Evolutionary conservation across 345 rosid species (phyloP).

Genomic region (Syzygium aqueum): DNA sequence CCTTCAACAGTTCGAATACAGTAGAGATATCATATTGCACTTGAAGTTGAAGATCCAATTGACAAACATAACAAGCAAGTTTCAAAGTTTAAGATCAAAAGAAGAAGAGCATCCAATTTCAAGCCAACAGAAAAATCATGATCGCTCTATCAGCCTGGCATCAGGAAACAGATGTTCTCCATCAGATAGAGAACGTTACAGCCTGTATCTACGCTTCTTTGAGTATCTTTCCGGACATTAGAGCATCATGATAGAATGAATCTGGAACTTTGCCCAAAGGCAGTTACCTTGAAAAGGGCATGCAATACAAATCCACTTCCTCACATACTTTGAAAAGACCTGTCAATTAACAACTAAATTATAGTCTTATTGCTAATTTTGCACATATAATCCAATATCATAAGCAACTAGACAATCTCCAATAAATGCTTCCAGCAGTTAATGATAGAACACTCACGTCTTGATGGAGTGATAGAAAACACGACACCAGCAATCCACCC

Average conservation of each 20-base stretch:
- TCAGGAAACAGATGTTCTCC: background rate
- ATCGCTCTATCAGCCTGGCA: background rate
- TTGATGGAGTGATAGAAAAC: slow-evolving; percentile 61
- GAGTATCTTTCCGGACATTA: background rate
- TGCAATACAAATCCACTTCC: slow-evolving; percentile 83
- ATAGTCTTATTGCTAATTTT: background rate
- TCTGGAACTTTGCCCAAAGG: background rate
- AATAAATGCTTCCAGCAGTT: background rate
- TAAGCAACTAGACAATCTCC: background rate
- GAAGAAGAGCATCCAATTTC: background rate
- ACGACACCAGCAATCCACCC: slow-evolving; percentile 74
- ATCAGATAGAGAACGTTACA: background rate
- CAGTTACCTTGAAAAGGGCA: slow-evolving; percentile 84
- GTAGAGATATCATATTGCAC: background rate
- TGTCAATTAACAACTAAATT: slow-evolving; percentile 18
- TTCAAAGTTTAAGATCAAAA: background rate
- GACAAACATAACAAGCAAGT: background rate
- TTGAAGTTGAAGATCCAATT: background rate
- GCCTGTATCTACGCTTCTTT: background rate
- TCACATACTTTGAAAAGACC: slow-evolving; percentile 68
- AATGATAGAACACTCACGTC: slow-evolving; percentile 37
- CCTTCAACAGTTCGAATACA: background rate
- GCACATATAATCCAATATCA: background rate
- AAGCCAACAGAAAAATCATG: background rate
- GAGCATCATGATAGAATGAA: background rate